Base-by-base conservation (phyloP, 2,329 filamentous ascomycete genomes). In the Clonostachys sp. region DNA sequence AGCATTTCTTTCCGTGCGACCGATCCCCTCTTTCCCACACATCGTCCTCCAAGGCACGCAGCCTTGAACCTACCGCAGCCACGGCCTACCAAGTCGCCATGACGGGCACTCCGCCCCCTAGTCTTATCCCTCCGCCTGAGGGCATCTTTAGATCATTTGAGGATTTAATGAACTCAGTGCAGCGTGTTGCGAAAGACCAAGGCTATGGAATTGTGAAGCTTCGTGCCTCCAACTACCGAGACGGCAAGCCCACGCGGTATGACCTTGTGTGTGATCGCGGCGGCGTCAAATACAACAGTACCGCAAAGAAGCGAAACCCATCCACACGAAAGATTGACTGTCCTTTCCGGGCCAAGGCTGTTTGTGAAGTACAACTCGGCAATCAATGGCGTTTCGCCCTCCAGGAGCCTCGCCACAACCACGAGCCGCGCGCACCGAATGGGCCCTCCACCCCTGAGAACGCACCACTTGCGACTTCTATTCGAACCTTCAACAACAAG, bases 381-480 rank as follows among this genome's bases (percentile, higher is more conserved):
- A 81, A 83, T 51, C 79, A 82, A 61, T 83, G 80, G 80, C 77
- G 80, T n/a, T 83, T 83, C 52, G 76, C 75, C 8, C 74, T 83
- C 12, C 80, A 83, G 50, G 77, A 81, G 48, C 61, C 71, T n/a
- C 70, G 78, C 13, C 80, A 83, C 58, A 83, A 83, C 60, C 80
- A 83, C 58, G 80, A 83, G 55, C 75, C 80, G 34, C 76, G 80
- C 50, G 65, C 80, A 44, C 71, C 77, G 9, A 73, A 77, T 16
- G 75, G 74, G 35, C 70, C 72, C 2, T 73, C 77, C 2, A 77
- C 78, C 24, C 75, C 80, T 50, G 79, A 82, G 57, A 79, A 77
- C 57, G 75, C 78, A 5, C 78, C 79, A 1, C 67, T 81, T 49
- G 75, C 76, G 3, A 80, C 81, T 55, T 79, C 72, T 45, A 73